Percentiles rank a stretch among this genome's conserved stretches.
phyloP scores from a whole-genome alignment of 192 early-diverging fungal genomes.

The Gaertneriomyces sp. region DNA sequence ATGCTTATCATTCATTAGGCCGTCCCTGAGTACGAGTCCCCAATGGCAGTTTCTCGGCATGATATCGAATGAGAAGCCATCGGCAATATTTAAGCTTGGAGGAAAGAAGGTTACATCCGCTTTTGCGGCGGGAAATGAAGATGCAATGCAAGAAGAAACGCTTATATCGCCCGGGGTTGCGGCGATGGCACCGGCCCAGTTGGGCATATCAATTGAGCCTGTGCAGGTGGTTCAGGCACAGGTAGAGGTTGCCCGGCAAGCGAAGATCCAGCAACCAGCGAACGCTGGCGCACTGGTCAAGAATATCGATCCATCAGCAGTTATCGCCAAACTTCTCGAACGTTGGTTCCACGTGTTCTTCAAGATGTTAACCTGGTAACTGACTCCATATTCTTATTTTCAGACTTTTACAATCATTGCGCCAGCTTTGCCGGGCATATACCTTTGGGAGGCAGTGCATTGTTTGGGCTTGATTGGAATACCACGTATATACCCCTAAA shows the following conservation, averaged over 20 bases:
- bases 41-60: slow-evolving; percentile 48
- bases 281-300: slow-evolving; percentile 48
- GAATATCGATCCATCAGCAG: slow-evolving; percentile 59
- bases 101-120: slow-evolving; percentile 27
- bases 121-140: background rate
- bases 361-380: background rate
- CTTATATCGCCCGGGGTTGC: slow-evolving; percentile 18
- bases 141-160: slow-evolving; percentile 21
- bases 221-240: slow-evolving; percentile 66
- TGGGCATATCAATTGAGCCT: slow-evolving; percentile 95
- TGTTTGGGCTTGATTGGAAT: slow-evolving; percentile 48
- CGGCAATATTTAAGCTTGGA: slow-evolving; percentile 50
- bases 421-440: slow-evolving; percentile 42
- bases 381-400: slow-evolving; percentile 1
- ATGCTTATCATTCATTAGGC: slow-evolving; percentile 21
- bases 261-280: slow-evolving; percentile 27
- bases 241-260: slow-evolving; percentile 19
- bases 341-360: slow-evolving; percentile 15
- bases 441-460: slow-evolving; percentile 48
- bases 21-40: slow-evolving; percentile 22
- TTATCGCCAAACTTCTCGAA: slow-evolving; percentile 42
- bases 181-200: slow-evolving; percentile 52
- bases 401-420: slow-evolving; percentile 47
- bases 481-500: slow-evolving; percentile 45
- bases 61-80: slow-evolving; percentile 53